These are phyloP conservation scores for Syzygium grande DNA, from an alignment of 345 rosid genomes.

Conservation along the genomic window DNA sequence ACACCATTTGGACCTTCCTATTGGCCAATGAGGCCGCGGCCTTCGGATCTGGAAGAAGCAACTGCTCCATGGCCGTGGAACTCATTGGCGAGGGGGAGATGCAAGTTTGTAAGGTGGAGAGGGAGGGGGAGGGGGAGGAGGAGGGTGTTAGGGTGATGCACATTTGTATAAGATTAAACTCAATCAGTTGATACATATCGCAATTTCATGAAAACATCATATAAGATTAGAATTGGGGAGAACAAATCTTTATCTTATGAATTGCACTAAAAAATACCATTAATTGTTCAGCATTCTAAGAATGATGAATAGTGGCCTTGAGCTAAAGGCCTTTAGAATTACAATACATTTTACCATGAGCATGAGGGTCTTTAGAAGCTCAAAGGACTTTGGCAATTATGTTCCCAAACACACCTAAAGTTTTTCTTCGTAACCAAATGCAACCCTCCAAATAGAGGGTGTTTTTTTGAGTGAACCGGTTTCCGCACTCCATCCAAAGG, in stretches of 20 bases:
- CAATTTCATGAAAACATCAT: too few relatives aligned
- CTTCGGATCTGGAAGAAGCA: neutral
- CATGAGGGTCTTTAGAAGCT: neutral
- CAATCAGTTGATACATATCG: too few relatives aligned
- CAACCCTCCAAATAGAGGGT: neutral
- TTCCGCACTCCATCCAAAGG: neutral
- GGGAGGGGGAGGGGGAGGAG: neutral
- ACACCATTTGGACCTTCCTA: neutral
- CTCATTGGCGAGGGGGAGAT: neutral
- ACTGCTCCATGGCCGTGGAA: neutral
- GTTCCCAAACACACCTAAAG: neutral
- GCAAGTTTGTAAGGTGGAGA: neutral
- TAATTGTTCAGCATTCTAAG: accelerated
- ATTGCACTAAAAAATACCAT: too few relatives aligned
- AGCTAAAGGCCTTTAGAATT: neutral
- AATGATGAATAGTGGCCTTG: neutral
- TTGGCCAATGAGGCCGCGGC: neutral
- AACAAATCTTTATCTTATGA: too few relatives aligned
- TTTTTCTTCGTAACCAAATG: neutral
- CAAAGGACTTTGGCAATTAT: neutral
- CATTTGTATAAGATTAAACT: neutral
- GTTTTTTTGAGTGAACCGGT: neutral
- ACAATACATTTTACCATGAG: neutral
- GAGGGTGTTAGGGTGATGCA: neutral
- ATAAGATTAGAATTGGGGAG: too few relatives aligned